phyloP scores from a whole-genome alignment of 306 rosid species.

The Astragalus glycyphyllos region DNA sequence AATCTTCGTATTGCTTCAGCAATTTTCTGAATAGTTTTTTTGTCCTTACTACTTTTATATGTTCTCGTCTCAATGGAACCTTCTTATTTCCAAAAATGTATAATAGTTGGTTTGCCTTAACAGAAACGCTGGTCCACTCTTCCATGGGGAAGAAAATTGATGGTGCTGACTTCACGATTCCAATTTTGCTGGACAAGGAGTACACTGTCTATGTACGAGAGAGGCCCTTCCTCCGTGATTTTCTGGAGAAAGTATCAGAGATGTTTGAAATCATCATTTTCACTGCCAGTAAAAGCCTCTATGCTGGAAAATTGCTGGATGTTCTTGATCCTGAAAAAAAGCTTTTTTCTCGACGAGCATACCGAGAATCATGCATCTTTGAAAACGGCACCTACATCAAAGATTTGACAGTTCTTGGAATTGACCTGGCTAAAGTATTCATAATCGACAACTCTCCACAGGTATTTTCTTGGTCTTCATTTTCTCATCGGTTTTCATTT shows the following conservation, averaged over 20 bases:
- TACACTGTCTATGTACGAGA: slow-evolving; percentile 66
- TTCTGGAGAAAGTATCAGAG: slow-evolving; percentile 77
- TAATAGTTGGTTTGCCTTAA: slow-evolving; percentile 27
- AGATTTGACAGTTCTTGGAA: slow-evolving; percentile 86
- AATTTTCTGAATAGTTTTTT: background rate
- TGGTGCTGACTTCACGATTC: slow-evolving; percentile 72
- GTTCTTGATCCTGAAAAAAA: slow-evolving; percentile 72
- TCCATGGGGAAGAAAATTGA: slow-evolving; percentile 51
- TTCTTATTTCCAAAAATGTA: slow-evolving; percentile 7
- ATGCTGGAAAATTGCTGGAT: slow-evolving; percentile 81
- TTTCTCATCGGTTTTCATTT: slow-evolving; percentile 28
- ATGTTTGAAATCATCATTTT: slow-evolving; percentile 86
- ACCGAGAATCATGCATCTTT: slow-evolving; percentile 77
- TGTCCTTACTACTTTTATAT: slow-evolving; percentile 1
- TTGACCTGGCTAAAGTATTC: slow-evolving; percentile 80
- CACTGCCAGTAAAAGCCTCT: slow-evolving; percentile 80
- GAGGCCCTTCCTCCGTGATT: slow-evolving; percentile 74
- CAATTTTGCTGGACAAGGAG: slow-evolving; percentile 60
- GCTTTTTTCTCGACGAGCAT: slow-evolving; percentile 66
- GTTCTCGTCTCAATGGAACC: background rate
- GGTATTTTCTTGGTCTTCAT: slow-evolving; percentile 51
- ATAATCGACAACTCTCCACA: slow-evolving; percentile 88
- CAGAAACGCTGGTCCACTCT: slow-evolving; percentile 92
- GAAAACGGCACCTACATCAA: slow-evolving; percentile 68
- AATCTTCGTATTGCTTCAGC: too few relatives aligned